A percentile compares a stretch with the other conserved stretches of the same genome.
Conservation (phyloP, 1,284 basidiomycete species). For the Cryptococcus sp. region DNA sequence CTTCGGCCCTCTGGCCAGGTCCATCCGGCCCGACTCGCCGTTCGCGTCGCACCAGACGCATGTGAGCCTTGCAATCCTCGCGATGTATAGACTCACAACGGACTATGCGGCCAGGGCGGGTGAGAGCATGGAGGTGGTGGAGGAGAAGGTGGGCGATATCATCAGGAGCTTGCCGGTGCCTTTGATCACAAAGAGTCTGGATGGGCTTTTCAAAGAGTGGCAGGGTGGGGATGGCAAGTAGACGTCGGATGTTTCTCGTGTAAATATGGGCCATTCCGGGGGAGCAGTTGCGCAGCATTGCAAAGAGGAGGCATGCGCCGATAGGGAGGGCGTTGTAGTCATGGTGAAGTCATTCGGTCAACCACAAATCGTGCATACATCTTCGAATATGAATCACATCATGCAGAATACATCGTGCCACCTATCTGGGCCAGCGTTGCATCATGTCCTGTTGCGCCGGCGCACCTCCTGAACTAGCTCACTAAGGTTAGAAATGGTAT, state of each 20-base stretch:
- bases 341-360: too few species aligned
- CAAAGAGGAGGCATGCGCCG: too few species aligned
- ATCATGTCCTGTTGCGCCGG: constrained; percentile 8
- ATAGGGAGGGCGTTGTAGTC: too few species aligned
- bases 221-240: constrained; percentile 9
- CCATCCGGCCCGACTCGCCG: constrained; percentile 67
- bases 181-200: constrained; percentile 79
- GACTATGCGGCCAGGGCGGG: constrained; percentile 76
- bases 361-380: too few species aligned
- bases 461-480: constrained; percentile 30
- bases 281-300: too few species aligned
- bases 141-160: constrained; percentile 79
- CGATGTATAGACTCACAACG: constrained; percentile 76
- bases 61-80: constrained; percentile 83
- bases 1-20: constrained; percentile 52
- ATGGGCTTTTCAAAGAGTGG: constrained; percentile 92
- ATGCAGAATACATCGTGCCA: too few species aligned
- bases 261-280: too few species aligned
- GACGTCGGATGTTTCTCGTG: too few species aligned
- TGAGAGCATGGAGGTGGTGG: constrained; percentile 63
- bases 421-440: too few species aligned
- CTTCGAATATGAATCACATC: too few species aligned
- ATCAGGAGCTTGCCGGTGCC: constrained; percentile 79
- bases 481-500: constrained; percentile 24
- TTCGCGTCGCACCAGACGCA: constrained; percentile 87